Base-by-base conservation (phyloP, 176 grass and related monocot genomes). In the Musa beccarii region DNA sequence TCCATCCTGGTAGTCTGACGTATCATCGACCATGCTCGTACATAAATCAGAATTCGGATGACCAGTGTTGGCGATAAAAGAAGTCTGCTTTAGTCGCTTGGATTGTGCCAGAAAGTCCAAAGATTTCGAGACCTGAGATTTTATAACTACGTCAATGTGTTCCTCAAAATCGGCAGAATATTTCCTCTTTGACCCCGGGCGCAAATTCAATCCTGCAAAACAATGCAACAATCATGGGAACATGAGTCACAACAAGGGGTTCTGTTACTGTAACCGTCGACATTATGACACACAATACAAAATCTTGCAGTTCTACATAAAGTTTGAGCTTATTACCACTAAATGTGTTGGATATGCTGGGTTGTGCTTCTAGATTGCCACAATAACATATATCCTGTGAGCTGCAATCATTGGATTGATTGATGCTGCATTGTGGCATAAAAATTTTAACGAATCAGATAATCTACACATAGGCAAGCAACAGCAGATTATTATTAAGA, bases 111-210 rank as follows among this genome's bases (percentile, higher is more conserved):
- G 63, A 79, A 84, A 64, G 19, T 85, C 22, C 74, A 81, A 83
- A 9, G 54, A 76, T 63, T 79, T 83, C n/a, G 80, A 87, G 74
- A 59, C 77, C 74, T 87, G 83, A 86, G 81, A 82, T n/a, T 85
- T 80, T 74, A 82, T 0, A 43, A 43, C 34, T 43, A 6, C 0
- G 0, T 43, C 34, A 6, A 43, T 4, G 34, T 43, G 4, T 43
- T 43, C 4, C 34, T 43, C 34, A 43, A 43, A 43, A 43, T 43
- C 34, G 34, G 4, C 4, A 6, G 34, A 43, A 43, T 6, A 77
- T 91, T 93, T 99, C 82, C 95, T 92, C 86, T 91, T 99, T 74
- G 88, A 99, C 75, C 90, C 90, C 80, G 88, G 90, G 49, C 87
- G 76, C 66, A 84, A 82, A 87, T 93, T 88, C 78, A 91, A 80